Evolutionary conservation across 2,329 filamentous ascomycete genomes (phyloP).

Genomic region (Rhytidhysteron rufulum): DNA sequence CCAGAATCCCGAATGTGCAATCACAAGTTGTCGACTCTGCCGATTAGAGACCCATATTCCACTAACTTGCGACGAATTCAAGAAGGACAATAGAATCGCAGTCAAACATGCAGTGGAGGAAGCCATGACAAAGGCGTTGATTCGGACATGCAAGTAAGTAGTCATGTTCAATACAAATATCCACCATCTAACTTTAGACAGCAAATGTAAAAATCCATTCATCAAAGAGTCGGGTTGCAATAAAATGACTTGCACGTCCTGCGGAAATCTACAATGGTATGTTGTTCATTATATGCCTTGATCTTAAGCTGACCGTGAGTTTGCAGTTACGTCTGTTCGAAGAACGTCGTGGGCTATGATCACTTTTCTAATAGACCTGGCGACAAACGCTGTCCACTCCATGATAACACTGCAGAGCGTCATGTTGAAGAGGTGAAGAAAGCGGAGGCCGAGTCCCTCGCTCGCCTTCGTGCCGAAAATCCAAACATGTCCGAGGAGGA

Average conservation of each 20-base stretch:
- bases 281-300: conserved; percentile 2
- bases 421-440: conserved; percentile 61
- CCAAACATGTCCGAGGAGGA: conserved; percentile 57
- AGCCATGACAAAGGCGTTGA: conserved; percentile 75
- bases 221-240: conserved; percentile 79
- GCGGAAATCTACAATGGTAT: conserved; percentile 53
- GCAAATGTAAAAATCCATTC: conserved; percentile 64
- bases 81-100: conserved; percentile 57
- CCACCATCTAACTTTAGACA: conserved; percentile 12
- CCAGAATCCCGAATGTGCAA: conserved; percentile 60
- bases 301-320: conserved; percentile 37
- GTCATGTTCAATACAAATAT: neutral
- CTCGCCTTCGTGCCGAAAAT: conserved; percentile 55
- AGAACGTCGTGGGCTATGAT: conserved; percentile 58
- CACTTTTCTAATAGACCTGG: conserved; percentile 63
- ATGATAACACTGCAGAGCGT: conserved; percentile 58
- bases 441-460: conserved; percentile 58
- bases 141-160: conserved; percentile 65
- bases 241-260: conserved; percentile 72
- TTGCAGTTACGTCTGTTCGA: conserved; percentile 66
- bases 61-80: conserved; percentile 63
- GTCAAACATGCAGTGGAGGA: conserved; percentile 71
- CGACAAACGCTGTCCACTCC: conserved; percentile 59
- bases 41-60: conserved; percentile 67
- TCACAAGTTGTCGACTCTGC: conserved; percentile 56